These are phyloP conservation scores for Ascochyta rabiei DNA, from an alignment of 2,329 filamentous ascomycete genomes.

Conservation along the genomic window DNA sequence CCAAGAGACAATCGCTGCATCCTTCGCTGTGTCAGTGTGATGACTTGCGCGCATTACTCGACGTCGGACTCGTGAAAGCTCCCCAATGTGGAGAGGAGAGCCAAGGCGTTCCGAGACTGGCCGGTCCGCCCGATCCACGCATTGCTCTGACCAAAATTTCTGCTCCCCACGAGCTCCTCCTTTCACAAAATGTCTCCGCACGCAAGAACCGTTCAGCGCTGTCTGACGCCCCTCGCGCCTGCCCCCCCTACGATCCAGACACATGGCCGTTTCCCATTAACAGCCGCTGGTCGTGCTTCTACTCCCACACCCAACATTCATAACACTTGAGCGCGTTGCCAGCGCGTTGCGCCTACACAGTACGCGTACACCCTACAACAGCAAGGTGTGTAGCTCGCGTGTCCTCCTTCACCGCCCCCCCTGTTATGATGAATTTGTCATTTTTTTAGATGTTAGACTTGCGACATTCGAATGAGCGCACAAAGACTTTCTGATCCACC, in stretches of 20 bases:
- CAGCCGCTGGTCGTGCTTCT: constrained; percentile 21
- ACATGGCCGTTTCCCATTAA: constrained; percentile 16
- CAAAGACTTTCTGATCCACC: constrained; percentile 45
- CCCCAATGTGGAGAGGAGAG: constrained; percentile 12
- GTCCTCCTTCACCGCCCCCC: background rate
- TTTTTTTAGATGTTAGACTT: constrained; percentile 51
- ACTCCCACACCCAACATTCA: constrained; percentile 11
- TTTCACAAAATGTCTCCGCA: constrained; percentile 38
- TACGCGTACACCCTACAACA: background rate
- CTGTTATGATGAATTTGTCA: constrained; percentile 45
- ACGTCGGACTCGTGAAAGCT: constrained; percentile 4
- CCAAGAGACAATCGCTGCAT: background rate
- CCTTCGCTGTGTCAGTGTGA: background rate
- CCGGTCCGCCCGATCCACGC: constrained; percentile 12
- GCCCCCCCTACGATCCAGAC: background rate
- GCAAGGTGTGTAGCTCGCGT: constrained; percentile 20
- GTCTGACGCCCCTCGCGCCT: constrained; percentile 17
- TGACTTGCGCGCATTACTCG: background rate
- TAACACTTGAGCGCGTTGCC: constrained; percentile 10
- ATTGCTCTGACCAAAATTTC: constrained; percentile 15
- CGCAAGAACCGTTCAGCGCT: constrained; percentile 21
- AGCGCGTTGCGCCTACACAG: background rate
- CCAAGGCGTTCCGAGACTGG: constrained; percentile 11
- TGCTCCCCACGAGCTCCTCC: constrained; percentile 28
- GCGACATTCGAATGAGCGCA: constrained; percentile 46